Evolutionary conservation across 768 basidiomycete genomes (phyloP), one percentile per base, ranked within the genome.

Genomic region (Trametopsis cervina): DNA sequence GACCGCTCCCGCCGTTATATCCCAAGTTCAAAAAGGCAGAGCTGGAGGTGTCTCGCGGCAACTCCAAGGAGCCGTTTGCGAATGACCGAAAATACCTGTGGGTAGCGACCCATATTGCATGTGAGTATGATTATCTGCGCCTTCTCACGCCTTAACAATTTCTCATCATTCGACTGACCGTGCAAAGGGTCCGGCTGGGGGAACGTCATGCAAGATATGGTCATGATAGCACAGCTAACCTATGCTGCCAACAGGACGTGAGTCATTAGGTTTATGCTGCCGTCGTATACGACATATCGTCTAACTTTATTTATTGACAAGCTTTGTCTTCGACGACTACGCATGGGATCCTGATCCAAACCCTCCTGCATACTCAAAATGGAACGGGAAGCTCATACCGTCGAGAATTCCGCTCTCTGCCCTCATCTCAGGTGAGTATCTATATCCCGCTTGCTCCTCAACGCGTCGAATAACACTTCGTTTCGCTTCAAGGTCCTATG

Each of bases 181-280:
- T 15, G 4, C 21, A 37, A n/a, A 76, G 77, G 57, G 6, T 68
- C 71, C 38, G 82, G 81, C 3, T 83, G 76, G 76, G 81, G 80
- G 1, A 83, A 84, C 44, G 69, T 62, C 6, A 67, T 82, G 68
- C 77, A 83, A 50, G 80, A 81, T 49, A 69, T 78, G 49, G 44
- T 82, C 3, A 54, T 81, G 40, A 72, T 75, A 41, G 68, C 77
- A 0, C 65, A 76, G 38, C 60, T 84, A 2, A 74, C 79, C 0
- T 67, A 73, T 41, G 57, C 63, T 2, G 59, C 76, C 0, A 69
- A 70, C 24, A 62, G 80, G 53, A 66, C 76, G 75, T 83, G 60
- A 48, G 79, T 68, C 6, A 11, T 25, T 25, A 12, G 7, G 4
- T 10, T 41, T 24, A 33, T 15, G 7, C 29, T 33, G 29, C 15